Percentiles rank a stretch among this genome's conserved stretches.
Conservation (phyloP, 2,329 filamentous ascomycete genomes). For the Elsinoe australis region DNA sequence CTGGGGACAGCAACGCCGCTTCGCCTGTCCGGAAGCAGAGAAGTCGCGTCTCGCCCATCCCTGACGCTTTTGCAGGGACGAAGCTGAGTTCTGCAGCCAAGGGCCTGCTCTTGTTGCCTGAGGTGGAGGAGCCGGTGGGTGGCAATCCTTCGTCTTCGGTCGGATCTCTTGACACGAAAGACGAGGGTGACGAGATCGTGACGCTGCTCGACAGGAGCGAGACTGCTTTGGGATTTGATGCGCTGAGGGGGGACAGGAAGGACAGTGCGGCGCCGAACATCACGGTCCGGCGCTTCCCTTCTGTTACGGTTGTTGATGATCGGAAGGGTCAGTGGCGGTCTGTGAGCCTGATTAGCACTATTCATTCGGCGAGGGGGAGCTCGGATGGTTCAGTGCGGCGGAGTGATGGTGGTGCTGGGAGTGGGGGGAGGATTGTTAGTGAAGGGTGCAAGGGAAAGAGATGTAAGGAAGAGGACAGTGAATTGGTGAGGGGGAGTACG, state of each 20-base stretch:
- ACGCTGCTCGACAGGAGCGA: too few relatives aligned
- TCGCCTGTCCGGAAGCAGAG: too few relatives aligned
- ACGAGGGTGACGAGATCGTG: too few relatives aligned
- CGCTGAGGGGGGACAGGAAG: background rate
- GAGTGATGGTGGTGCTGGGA: background rate
- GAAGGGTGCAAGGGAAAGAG: background rate
- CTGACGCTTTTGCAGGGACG: too few relatives aligned
- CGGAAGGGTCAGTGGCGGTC: constrained; percentile 27
- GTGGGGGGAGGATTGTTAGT: background rate
- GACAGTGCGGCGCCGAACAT: background rate
- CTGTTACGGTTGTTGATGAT: constrained; percentile 30
- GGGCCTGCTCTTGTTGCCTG: background rate
- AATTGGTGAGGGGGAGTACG: constrained; percentile 18
- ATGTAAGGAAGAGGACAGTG: constrained; percentile 1
- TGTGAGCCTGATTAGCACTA: constrained; percentile 25
- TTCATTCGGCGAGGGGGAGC: constrained; percentile 18
- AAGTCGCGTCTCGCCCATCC: too few relatives aligned
- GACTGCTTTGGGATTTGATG: too few relatives aligned
- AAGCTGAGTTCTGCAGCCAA: background rate
- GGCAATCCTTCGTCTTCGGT: too few relatives aligned
- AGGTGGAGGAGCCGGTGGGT: background rate
- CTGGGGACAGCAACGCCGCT: too few relatives aligned
- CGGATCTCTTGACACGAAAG: too few relatives aligned
- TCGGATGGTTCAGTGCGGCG: background rate
- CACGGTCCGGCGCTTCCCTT: constrained; percentile 25